Base-by-base conservation (phyloP, 2,329 filamentous ascomycete species). In the Diatrype stigma region DNA sequence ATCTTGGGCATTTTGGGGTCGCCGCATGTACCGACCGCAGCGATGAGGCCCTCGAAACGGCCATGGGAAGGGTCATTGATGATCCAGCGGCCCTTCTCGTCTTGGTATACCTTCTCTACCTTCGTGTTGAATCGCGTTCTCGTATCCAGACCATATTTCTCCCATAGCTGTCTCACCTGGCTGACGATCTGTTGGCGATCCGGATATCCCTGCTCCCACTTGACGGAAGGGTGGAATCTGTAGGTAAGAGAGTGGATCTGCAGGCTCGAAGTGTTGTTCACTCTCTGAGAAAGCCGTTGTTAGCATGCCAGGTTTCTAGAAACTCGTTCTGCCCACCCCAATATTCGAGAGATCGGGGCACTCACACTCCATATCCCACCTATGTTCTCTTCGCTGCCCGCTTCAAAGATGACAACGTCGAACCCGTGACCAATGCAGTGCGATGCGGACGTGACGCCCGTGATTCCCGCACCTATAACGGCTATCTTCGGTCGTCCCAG, bases 181-280 rank as follows among this genome's bases (percentile, higher is more conserved):
- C 78, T 76, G 42, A 92, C 75, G 53, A 95, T 94, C 67, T 92
- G 83, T 56, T 86, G 73, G 46, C 88, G 84, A 54, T 85, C 79
- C 0, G 90, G 90, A 62, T 95, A 95, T n/a, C 88, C 88, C 28
- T 77, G 73, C 32, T 80, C 74, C 84, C 88, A 95, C 54, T 80
- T 76, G 1, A 95, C 82, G 0, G 86, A 87, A 0, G 90, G 90
- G 58, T 93, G 88, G 66, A 95, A 96, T 21, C 90, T 82, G 67
- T 93, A 95, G 89, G 94, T 94, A 51, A 92, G 68, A 19, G 85
- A 89, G 66, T 95, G 89, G 21, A 95, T 92, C 63, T 94, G 89
- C 1, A 95, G 78, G 16, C 87, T 83, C 0, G 88, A 92, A 0
- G 88, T 92, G 47, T 87, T 88, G 71, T 94, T 93, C 38, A 94